Base-by-base conservation (phyloP, 495 filamentous ascomycete genomes). In the Xylaria venustula region DNA sequence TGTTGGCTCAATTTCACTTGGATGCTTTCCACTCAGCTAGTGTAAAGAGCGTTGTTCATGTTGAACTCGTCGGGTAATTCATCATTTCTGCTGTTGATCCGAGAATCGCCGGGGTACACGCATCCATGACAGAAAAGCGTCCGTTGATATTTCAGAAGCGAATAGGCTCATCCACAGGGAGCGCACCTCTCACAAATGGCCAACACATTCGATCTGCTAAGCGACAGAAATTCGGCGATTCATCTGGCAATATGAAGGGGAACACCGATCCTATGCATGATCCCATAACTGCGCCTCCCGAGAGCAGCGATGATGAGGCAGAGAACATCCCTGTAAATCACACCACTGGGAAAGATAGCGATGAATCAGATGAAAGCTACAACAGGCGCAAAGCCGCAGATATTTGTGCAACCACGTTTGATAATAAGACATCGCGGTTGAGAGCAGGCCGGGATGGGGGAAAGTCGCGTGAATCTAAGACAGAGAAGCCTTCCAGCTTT, bases 301-400 rank as follows among this genome's bases (percentile, higher is more conserved):
- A 54, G 58, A 65, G 66, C 34, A 71, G 66, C 42, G 56, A 55
- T 37, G 66, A 69, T 9, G 66, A 69, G 19, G 61, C 30, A 41
- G 50, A 66, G 15, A 58, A 63, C 9, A 23, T n/a, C 7, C 2
- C 1, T 23, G 19, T 17, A 30, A 7, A 28, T 20, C 12, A 34
- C 34, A 30, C 15, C 17, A 3, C 30, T 14, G 2, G 34, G 19
- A 28, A 50, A 30, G 41, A 46, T 20, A 36, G 7, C 17, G 53
- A 58, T 7, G 63, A 67, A 48, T 67, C 66, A 34, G 64, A 67
- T 28, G 60, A 55, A 46, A 62, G 60, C 14, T 57, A 58, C 3
- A 20, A 61, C 19, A 56, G 58, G 32, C 53, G 30, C 14, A 56
- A 20, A 54, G 17, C 32, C 7, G 58, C 41, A 11, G 58, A 71